A percentile compares a stretch with the other conserved stretches of the same genome.
phyloP scores from a whole-genome alignment of 768 basidiomycete species.

The Lactarius evosmus region DNA sequence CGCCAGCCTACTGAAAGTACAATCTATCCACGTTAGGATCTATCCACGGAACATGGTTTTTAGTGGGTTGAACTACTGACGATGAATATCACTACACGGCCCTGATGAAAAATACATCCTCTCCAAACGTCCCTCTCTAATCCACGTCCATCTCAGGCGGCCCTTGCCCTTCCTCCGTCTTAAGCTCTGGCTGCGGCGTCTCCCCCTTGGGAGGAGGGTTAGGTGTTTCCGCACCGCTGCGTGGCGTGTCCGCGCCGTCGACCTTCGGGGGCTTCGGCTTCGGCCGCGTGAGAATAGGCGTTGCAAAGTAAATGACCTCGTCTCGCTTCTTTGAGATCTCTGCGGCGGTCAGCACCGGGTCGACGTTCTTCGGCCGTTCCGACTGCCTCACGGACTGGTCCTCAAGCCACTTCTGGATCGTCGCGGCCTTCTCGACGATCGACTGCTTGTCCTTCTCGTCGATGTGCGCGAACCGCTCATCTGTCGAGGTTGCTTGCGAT shows the following conservation, averaged over 20 bases:
- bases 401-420: constrained; percentile 92
- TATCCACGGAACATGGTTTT: constrained; percentile 6
- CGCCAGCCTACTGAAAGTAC: background rate
- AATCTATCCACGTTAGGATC: constrained; percentile 13
- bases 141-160: constrained; percentile 85
- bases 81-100: constrained; percentile 18
- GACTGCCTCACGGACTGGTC: constrained; percentile 85
- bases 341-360: constrained; percentile 74
- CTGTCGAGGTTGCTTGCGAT: constrained; percentile 72
- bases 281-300: constrained; percentile 85
- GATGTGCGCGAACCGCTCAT: constrained; percentile 89
- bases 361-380: constrained; percentile 85
- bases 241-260: constrained; percentile 70
- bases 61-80: constrained; percentile 8
- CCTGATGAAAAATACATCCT: constrained; percentile 8
- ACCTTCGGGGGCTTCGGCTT: constrained; percentile 83
- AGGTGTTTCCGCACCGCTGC: constrained; percentile 58
- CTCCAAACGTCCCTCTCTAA: constrained; percentile 38
- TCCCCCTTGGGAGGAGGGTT: constrained; percentile 41
- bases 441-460: constrained; percentile 82
- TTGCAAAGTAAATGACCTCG: constrained; percentile 85
- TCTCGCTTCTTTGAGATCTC: constrained; percentile 92
- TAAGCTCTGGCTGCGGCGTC: constrained; percentile 35
- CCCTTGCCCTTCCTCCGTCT: constrained; percentile 37
- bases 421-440: constrained; percentile 88